Evolutionary conservation across 345 rosid species (phyloP).

Genomic region (Hirschfeldia incana): DNA sequence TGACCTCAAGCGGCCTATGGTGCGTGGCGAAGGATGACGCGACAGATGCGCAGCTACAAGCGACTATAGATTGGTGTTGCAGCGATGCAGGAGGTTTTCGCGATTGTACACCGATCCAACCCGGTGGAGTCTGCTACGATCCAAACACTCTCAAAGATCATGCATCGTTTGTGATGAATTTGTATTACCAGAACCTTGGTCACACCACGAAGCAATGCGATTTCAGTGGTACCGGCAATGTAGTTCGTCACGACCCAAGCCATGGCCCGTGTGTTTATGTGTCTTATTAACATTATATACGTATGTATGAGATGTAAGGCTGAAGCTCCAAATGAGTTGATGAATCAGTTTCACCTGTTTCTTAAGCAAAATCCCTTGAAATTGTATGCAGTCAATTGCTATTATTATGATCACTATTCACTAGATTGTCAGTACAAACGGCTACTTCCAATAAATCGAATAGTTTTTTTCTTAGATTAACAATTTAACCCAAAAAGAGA

Average conservation of each 20-base stretch:
- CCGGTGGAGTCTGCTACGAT: slow-evolving; percentile 21
- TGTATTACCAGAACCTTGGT: slow-evolving; percentile 8
- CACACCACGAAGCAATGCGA: not conserved
- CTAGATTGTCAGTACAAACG: too few relatives aligned
- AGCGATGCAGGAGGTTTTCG: slow-evolving; percentile 11
- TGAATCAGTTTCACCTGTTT: too few relatives aligned
- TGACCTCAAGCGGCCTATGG: not conserved
- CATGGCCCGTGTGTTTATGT: not conserved
- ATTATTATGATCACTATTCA: too few relatives aligned
- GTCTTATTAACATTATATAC: not conserved
- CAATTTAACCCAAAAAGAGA: too few relatives aligned
- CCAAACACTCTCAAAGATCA: slow-evolving; percentile 24
- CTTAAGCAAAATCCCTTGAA: too few relatives aligned
- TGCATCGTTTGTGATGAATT: slow-evolving; percentile 27
- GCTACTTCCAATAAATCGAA: too few relatives aligned
- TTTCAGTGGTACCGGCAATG: slow-evolving; percentile 14
- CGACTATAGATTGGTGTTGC: slow-evolving; percentile 27
- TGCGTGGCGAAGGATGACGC: slow-evolving; percentile 13
- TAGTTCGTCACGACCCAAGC: not conserved
- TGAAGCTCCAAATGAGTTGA: too few relatives aligned
- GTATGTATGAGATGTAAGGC: too few relatives aligned
- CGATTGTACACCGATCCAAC: slow-evolving; percentile 16
- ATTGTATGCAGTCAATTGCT: too few relatives aligned
- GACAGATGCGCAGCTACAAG: slow-evolving; percentile 5
- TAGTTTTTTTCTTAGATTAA: too few relatives aligned